These are phyloP conservation scores for Sporisorium exsertum DNA, from an alignment of 1,284 basidiomycete genomes.

Conservation along the genomic window DNA sequence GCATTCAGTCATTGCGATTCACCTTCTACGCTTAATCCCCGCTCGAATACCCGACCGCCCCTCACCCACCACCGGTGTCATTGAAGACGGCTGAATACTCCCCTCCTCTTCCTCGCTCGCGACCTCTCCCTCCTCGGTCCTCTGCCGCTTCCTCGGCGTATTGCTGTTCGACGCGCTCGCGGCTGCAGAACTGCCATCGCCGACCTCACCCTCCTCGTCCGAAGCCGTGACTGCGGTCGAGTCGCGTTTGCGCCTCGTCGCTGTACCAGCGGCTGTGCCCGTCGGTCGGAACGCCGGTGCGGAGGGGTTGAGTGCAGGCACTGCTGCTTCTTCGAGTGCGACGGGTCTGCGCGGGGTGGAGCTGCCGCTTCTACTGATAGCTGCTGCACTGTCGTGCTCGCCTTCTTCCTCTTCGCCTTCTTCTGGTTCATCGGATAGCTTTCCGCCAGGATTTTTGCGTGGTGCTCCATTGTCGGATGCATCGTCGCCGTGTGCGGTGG, in stretches of 20 bases:
- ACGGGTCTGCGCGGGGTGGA: slow-evolving; percentile 8
- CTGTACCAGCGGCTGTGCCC: neutral
- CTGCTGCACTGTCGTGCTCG: neutral
- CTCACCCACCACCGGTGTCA: neutral
- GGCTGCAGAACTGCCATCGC: slow-evolving; percentile 10
- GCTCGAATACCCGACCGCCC: neutral
- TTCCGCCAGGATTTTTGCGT: neutral
- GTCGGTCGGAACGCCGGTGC: slow-evolving; percentile 27
- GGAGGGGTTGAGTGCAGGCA: slow-evolving; percentile 17
- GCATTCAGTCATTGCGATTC: neutral
- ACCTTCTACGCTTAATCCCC: slow-evolving; percentile 30
- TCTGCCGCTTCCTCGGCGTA: slow-evolving; percentile 46
- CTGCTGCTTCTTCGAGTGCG: neutral
- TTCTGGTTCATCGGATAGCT: slow-evolving; percentile 22
- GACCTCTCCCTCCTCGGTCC: slow-evolving; percentile 41
- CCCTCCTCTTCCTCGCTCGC: slow-evolving; percentile 47
- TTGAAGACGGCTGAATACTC: slow-evolving; percentile 25
- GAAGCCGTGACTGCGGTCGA: slow-evolving; percentile 29
- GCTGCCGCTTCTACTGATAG: slow-evolving; percentile 19
- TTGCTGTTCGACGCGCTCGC: slow-evolving; percentile 33
- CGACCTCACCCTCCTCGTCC: slow-evolving; percentile 45
- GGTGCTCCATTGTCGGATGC: slow-evolving; percentile 2
- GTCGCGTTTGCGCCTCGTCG: slow-evolving; percentile 31
- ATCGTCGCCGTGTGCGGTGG: slow-evolving; percentile 5
- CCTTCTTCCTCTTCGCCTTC: slow-evolving; percentile 44